Conservation (phyloP, 2,329 filamentous ascomycete species). For the Arthrinium puccinioides region DNA sequence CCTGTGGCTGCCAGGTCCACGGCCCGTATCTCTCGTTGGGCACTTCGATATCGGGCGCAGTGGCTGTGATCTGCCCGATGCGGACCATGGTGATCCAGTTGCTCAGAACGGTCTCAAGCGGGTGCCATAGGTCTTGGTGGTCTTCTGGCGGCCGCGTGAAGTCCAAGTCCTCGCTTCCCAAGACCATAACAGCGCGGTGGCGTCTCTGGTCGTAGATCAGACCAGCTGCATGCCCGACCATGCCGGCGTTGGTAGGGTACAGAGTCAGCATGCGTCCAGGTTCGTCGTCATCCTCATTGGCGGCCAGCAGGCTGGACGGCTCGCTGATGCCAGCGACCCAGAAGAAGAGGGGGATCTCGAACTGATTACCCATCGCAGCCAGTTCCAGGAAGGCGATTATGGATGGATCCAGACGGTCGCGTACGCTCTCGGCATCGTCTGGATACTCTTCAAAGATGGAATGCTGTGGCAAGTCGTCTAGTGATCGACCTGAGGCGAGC, state of each 20-base stretch:
- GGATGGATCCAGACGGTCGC: slow-evolving; percentile 16
- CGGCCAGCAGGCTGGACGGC: slow-evolving; percentile 13
- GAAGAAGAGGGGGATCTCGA: slow-evolving; percentile 19
- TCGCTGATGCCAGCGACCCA: slow-evolving; percentile 10
- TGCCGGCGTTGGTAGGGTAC: slow-evolving; percentile 12
- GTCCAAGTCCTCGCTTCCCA: slow-evolving; percentile 7
- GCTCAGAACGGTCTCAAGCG: slow-evolving; percentile 16
- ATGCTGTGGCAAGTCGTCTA: slow-evolving; percentile 11
- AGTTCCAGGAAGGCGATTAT: slow-evolving; percentile 15
- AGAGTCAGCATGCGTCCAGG: slow-evolving; percentile 15
- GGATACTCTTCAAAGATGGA: no score
- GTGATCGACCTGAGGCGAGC: slow-evolving; percentile 14
- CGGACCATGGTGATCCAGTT: slow-evolving; percentile 16
- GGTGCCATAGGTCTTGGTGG: slow-evolving; percentile 13
- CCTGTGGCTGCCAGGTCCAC: slow-evolving; percentile 24
- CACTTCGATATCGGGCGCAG: not conserved
- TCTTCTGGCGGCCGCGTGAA: slow-evolving; percentile 10
- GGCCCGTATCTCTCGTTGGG: slow-evolving; percentile 8
- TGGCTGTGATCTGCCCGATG: slow-evolving; percentile 8
- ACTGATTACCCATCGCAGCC: no score
- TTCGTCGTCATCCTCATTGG: slow-evolving; percentile 12
- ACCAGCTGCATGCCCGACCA: slow-evolving; percentile 13
- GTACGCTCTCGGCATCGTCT: slow-evolving; percentile 14
- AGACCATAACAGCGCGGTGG: slow-evolving; percentile 9
- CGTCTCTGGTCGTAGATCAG: slow-evolving; percentile 18